Base-by-base conservation (phyloP, 2,329 filamentous ascomycete species). In the Botryotinia calthae region DNA sequence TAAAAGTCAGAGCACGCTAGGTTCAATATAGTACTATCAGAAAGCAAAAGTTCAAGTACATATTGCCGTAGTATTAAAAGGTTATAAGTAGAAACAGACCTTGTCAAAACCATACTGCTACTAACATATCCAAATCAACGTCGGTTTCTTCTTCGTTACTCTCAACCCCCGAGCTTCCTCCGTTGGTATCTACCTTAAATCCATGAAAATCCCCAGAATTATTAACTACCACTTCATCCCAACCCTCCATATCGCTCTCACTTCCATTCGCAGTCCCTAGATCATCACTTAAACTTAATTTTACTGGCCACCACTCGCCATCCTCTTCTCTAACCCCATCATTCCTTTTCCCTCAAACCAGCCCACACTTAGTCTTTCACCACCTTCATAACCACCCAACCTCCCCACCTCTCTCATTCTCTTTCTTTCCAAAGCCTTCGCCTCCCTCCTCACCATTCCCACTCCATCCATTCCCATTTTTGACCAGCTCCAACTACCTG, bases 401-500 rank as follows among this genome's bases (percentile, higher is more conserved):
- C 71, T 51, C 25, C 44, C 54, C 5, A 70, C 71, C 28, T 67
- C 48, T 42, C 71, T 63, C 65, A 70, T 44, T 18, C 42, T 73
- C 71, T 46, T 73, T 10, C 65, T 66, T n/a, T 70, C 64, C 56
- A 63, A 37, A 22, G 20, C 58, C 28, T 56, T 70, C 7, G 63
- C 58, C 37, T 61, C 66, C 48, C 56, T 63, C 37, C 71, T 54
- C 20, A 25, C 66, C 65, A 42, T 54, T 22, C 64, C 56, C 3
- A 73, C 71, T 4, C 66, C 66, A 56, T 70, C 46, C 65, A 73
- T 69, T n/a, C 71, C 66, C 65, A 70, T 58, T 44, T 61, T 56
- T 25, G 58, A 70, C 58, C 56, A 68, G 44, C 56, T 70, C 56
- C 71, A 73, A 54, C 65, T 42, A 8, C 48, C 65, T 10, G 48